Evolutionary conservation across 1,284 basidiomycete species (phyloP).

Genomic region (Abortiporus biennis): DNA sequence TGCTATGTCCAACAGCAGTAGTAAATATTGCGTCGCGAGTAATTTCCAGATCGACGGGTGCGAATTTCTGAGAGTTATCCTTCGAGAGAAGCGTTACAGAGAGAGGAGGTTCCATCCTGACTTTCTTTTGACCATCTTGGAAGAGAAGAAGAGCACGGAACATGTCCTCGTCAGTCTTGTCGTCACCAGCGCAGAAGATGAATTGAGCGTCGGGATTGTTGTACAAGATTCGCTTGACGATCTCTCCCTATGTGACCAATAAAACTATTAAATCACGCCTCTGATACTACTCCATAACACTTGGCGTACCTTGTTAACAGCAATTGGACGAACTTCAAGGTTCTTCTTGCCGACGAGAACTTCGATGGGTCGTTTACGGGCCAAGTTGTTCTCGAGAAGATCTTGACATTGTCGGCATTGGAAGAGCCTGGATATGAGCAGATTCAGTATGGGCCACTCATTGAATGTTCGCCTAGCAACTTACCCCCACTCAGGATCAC

Average conservation of each 20-base stretch:
- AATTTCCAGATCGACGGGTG: slow-evolving; percentile 61
- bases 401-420: slow-evolving; percentile 97
- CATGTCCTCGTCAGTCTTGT: slow-evolving; percentile 99
- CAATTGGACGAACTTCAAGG: slow-evolving; percentile 91
- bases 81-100: slow-evolving; percentile 54
- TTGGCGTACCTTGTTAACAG: slow-evolving; percentile 78
- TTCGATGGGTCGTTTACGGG: slow-evolving; percentile 85
- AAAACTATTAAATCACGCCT: slow-evolving; percentile 21
- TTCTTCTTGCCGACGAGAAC: slow-evolving; percentile 98
- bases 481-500: slow-evolving; percentile 94
- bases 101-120: slow-evolving; percentile 68
- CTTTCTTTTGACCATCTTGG: slow-evolving; percentile 37
- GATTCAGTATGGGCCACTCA: slow-evolving; percentile 19
- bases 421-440: slow-evolving; percentile 60
- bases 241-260: no score
- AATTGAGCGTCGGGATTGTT: slow-evolving; percentile 91
- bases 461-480: slow-evolving; percentile 22
- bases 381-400: slow-evolving; percentile 88
- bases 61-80: slow-evolving; percentile 25
- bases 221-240: slow-evolving; percentile 92
- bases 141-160: slow-evolving; percentile 81
- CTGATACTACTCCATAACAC: background rate
- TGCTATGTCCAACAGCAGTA: slow-evolving; percentile 80
- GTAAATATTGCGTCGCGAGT: slow-evolving; percentile 74
- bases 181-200: slow-evolving; percentile 96